A percentile compares a stretch with the other conserved stretches of the same genome.
phyloP scores from a whole-genome alignment of 306 rosid species.

The Cucurbita maxima region DNA sequence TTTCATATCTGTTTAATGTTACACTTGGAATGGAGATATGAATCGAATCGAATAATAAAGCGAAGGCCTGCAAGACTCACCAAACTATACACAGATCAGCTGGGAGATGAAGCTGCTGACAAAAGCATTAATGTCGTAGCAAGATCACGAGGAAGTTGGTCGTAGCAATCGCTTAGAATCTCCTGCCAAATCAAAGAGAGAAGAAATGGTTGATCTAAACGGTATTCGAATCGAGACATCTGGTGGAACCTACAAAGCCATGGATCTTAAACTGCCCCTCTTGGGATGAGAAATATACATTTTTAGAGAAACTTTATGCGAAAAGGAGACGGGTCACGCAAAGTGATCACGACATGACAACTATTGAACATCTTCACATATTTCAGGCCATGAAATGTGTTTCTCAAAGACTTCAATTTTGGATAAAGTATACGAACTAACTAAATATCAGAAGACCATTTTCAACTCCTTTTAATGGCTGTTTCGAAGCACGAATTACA shows the following conservation, averaged over 20 bases:
- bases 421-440: not conserved
- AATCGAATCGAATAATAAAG: not conserved
- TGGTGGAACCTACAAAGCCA: no score
- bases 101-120: not conserved
- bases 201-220: not conserved
- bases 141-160: slow-evolving; percentile 20
- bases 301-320: no score
- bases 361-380: not conserved
- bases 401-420: not conserved
- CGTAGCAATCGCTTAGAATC: slow-evolving; percentile 41
- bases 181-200: slow-evolving; percentile 22
- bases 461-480: not conserved
- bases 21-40: not conserved
- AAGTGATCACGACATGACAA: not conserved
- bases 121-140: not conserved
- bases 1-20: not conserved
- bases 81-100: not conserved
- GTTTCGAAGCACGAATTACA: not conserved
- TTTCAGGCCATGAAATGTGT: not conserved
- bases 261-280: no score
- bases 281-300: no score
- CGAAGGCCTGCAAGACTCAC: not conserved
- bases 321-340: not conserved
- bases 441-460: not conserved
- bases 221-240: not conserved